Conservation (phyloP, 768 basidiomycete species). For the Thelephora aurantiotincta region DNA sequence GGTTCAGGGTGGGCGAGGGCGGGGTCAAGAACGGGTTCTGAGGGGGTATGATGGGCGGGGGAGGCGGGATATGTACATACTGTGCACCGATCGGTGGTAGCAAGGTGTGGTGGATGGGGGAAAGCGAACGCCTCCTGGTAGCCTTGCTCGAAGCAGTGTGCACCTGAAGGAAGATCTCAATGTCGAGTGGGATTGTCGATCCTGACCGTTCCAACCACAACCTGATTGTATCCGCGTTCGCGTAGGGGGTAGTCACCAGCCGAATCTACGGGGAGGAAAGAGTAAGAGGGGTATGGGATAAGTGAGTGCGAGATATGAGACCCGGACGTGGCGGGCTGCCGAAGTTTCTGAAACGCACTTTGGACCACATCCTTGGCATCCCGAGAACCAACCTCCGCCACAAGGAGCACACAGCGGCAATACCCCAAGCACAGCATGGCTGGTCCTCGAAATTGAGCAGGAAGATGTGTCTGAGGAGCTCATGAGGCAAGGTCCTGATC, state of each 20-base stretch:
- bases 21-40: slow-evolving; percentile 8
- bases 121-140: slow-evolving; percentile 10
- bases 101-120: slow-evolving; percentile 3
- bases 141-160: slow-evolving; percentile 7
- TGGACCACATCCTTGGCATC: slow-evolving; percentile 66
- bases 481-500: slow-evolving; percentile 54
- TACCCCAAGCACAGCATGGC: slow-evolving; percentile 65
- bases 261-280: slow-evolving; percentile 37
- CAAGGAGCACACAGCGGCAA: slow-evolving; percentile 49
- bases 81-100: slow-evolving; percentile 11
- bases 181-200: slow-evolving; percentile 53
- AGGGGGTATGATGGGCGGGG: slow-evolving; percentile 9
- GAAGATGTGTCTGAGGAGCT: slow-evolving; percentile 65
- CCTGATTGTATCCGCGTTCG: slow-evolving; percentile 67
- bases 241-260: slow-evolving; percentile 50
- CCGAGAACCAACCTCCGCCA: slow-evolving; percentile 55
- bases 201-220: slow-evolving; percentile 78
- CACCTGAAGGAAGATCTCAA: slow-evolving; percentile 64
- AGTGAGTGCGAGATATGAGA: slow-evolving; percentile 8
- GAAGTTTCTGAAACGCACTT: slow-evolving; percentile 26
- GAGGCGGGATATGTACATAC: slow-evolving; percentile 11
- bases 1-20: slow-evolving; percentile 8
- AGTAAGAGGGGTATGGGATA: slow-evolving; percentile 5
- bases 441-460: slow-evolving; percentile 52
- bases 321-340: background rate